phyloP scores from a whole-genome alignment of 352 stramenopile genomes.

The Aphanomyces cochlioides region DNA sequence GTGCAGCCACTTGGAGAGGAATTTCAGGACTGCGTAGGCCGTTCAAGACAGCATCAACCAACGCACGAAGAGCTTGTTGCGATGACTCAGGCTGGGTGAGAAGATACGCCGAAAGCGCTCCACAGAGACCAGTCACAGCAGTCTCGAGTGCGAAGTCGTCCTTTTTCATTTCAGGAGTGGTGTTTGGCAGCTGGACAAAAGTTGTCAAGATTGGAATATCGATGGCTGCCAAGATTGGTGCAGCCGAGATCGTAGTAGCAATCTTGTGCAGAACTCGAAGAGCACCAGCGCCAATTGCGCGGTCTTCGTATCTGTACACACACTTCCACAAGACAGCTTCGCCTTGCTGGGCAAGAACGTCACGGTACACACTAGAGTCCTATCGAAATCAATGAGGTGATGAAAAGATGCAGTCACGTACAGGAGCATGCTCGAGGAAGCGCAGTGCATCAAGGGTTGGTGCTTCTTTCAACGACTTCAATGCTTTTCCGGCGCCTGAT shows the following conservation, averaged over 20 bases:
- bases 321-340: conserved; percentile 23
- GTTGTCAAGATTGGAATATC: conserved; percentile 12
- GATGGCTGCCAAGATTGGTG: conserved; percentile 4
- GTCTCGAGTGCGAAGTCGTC: conserved; percentile 39
- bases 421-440: conserved; percentile 48
- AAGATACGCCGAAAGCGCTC: conserved; percentile 73
- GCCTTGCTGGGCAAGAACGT: conserved; percentile 16
- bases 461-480: conserved; percentile 44
- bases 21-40: conserved; percentile 61
- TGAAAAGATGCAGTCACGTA: not conserved
- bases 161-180: not conserved
- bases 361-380: conserved; percentile 33
- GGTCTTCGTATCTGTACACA: conserved; percentile 10
- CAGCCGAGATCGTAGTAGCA: not conserved
- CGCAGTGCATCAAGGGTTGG: conserved; percentile 53
- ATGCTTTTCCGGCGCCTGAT: conserved; percentile 72
- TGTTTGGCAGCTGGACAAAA: conserved; percentile 9
- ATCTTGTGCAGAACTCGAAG: conserved; percentile 19
- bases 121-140: conserved; percentile 58
- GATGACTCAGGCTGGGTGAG: conserved; percentile 49
- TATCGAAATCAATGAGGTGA: conserved; percentile 36
- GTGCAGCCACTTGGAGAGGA: conserved; percentile 60
- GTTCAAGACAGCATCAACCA: conserved; percentile 59
- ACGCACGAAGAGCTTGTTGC: conserved; percentile 33
- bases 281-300: not conserved